These are phyloP conservation scores for Glebionis coronaria DNA, from an alignment of 129 eudicot genomes.

Conservation along the genomic window DNA sequence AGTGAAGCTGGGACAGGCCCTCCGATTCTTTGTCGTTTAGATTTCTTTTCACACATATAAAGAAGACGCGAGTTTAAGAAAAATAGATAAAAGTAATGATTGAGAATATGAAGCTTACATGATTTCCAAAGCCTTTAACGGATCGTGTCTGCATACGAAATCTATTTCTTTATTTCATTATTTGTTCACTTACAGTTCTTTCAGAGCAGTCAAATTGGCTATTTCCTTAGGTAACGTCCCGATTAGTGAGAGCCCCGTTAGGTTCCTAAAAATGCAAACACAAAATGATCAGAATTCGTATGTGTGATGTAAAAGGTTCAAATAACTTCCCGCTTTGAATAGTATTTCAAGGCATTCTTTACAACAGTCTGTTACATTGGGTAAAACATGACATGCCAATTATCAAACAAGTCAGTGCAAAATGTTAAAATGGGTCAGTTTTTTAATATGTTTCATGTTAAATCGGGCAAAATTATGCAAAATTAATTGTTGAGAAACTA, in stretches of 20 bases:
- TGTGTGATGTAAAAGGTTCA: not conserved
- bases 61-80: not conserved
- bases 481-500: no score
- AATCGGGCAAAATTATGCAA: no score
- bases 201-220: conserved; percentile 47
- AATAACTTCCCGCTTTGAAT: not conserved
- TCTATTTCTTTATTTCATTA: not conserved
- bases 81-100: not conserved
- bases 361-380: not conserved
- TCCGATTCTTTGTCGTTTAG: conserved; percentile 67
- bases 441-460: no score
- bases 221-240: conserved; percentile 54
- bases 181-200: conserved; percentile 51
- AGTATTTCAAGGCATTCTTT: not conserved
- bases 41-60: conserved; percentile 42
- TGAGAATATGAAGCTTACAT: conserved; percentile 46
- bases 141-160: no score
- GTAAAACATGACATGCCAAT: no score
- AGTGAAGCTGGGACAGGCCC: conserved; percentile 65
- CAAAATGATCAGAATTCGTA: not conserved
- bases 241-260: conserved; percentile 50
- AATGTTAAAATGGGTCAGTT: not conserved
- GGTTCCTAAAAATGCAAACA: conserved; percentile 46
- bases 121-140: conserved; percentile 44
- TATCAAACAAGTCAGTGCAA: not conserved